These are phyloP conservation scores for Blastobotrys mokoenaii DNA, from an alignment of 805 yeast species.

Conservation along the genomic window DNA sequence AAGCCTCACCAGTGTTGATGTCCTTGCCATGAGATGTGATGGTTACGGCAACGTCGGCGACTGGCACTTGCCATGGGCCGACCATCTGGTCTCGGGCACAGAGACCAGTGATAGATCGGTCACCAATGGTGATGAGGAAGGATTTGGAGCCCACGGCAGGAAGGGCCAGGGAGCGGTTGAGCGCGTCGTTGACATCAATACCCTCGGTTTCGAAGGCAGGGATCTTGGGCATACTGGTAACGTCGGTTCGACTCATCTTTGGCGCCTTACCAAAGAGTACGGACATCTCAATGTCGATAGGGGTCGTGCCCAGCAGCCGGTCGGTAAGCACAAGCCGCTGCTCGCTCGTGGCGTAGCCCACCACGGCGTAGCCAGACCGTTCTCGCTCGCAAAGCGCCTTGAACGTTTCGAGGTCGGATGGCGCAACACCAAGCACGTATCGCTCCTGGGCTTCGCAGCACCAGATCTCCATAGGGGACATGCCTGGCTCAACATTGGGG, in stretches of 20 bases:
- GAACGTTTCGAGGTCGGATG: constrained; percentile 63
- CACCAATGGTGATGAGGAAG: constrained; percentile 95
- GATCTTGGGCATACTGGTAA: constrained; percentile 47
- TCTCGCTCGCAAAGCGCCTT: constrained; percentile 83
- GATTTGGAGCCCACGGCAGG: constrained; percentile 95
- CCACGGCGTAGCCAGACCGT: constrained; percentile 93
- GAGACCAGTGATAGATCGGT: constrained; percentile 93
- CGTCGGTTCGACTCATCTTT: constrained; percentile 73
- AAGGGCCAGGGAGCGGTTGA: constrained; percentile 72
- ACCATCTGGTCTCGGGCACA: constrained; percentile 97
- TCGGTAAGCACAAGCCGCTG: constrained; percentile 77
- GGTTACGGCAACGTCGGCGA: constrained; percentile 96
- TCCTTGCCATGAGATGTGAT: constrained; percentile 78
- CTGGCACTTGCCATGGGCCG: constrained; percentile 99
- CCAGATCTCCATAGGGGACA: constrained; percentile 99
- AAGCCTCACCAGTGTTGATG: constrained; percentile 86
- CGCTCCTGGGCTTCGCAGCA: constrained; percentile 99
- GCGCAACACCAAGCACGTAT: constrained; percentile 87
- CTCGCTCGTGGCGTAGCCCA: constrained; percentile 87
- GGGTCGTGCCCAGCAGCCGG: constrained; percentile 64
- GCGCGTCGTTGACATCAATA: constrained; percentile 49
- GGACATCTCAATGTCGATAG: constrained; percentile 94
- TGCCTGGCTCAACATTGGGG: constrained; percentile 86
- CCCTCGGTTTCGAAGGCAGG: constrained; percentile 24
- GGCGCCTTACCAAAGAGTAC: constrained; percentile 96